Base-by-base conservation (phyloP, 768 basidiomycete genomes). In the Boletus coccyginus region DNA sequence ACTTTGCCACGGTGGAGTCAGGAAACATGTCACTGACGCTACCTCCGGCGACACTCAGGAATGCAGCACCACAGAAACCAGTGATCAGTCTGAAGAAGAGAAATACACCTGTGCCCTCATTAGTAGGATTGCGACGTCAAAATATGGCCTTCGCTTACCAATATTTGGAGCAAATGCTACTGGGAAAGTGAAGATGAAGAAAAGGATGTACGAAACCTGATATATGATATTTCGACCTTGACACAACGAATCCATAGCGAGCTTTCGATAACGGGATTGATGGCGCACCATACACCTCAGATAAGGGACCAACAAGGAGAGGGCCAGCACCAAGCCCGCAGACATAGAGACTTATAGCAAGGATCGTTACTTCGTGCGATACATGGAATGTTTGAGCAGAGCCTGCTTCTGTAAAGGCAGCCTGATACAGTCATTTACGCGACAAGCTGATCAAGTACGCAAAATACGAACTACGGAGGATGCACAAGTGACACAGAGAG, bases 131-230 rank as follows among this genome's bases (percentile, higher is more conserved):
- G 39, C 6, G 35, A 36, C 7, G 10, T 38, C 16, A 21, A 46
- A 12, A 44, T 5, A 19, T 36, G 45, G 8, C 12, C 12, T 32
- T 16, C 13, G 16, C 32, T 46, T 48, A 86, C 86, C 78, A 24
- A 84, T 78, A 61, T 89, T 77, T 5, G 83, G 84, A 2, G 88
- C 80, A 57, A 93, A 92, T 1, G 88, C 87, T 7, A 89, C 83
- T 0, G 88, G 86, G 63, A 86, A 87, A 19, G 84, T 82, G 53
- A 87, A 78, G 1, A 81, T 63, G 62, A 88, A 82, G 67, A 89
- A 85, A 6, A 82, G 59, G 1, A 73, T 59, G 58, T 86, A 91
- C 0, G 87, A 86, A 4, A 77, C 61, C 13, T 77, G 74, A 66
- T 92, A 90, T 13, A 91, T 79, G 41, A 77, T 66, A 53, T 82